Conservation (phyloP, 2,329 filamentous ascomycete species). For the Phialophora expanda region DNA sequence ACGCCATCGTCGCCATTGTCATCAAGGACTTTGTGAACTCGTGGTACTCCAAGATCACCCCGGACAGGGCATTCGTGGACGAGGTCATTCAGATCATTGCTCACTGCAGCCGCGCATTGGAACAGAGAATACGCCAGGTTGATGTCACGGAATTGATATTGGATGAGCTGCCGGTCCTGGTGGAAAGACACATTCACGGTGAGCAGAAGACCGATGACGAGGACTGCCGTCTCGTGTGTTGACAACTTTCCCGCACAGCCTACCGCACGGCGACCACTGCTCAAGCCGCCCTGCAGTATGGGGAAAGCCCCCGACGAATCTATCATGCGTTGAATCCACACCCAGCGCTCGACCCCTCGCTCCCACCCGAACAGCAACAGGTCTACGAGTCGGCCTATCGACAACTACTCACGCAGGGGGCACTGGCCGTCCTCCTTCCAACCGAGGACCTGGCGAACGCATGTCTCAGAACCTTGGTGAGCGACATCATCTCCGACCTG, state of each 20-base stretch:
- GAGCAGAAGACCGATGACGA: conserved; percentile 34
- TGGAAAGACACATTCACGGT: conserved; percentile 83
- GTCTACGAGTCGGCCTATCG: conserved; percentile 84
- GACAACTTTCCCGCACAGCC: conserved; percentile 55
- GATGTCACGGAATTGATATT: conserved; percentile 82
- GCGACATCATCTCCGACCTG: conserved; percentile 86
- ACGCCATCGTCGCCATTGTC: conserved; percentile 87
- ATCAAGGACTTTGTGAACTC: conserved; percentile 87
- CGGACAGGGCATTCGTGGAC: conserved; percentile 84
- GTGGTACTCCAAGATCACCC: conserved; percentile 93
- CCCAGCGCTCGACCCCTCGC: conserved; percentile 63
- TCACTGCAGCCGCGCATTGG: conserved; percentile 84
- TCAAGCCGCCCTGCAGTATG: conserved; percentile 63
- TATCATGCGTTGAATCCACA: conserved; percentile 86
- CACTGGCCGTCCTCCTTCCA: conserved; percentile 82
- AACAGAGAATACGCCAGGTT: conserved; percentile 80
- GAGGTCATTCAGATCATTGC: conserved; percentile 90
- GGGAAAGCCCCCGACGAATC: conserved; percentile 67
- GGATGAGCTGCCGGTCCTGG: conserved; percentile 82
- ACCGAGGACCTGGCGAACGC: conserved; percentile 90
- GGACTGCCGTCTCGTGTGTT: conserved; percentile 9
- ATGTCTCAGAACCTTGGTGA: conserved; percentile 80
- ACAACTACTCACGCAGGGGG: conserved; percentile 81
- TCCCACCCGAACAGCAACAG: conserved; percentile 57
- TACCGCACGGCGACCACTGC: conserved; percentile 71